These are phyloP conservation scores for Geosmithia putterillii DNA, from an alignment of 2,329 filamentous ascomycete genomes.

Conservation along the genomic window DNA sequence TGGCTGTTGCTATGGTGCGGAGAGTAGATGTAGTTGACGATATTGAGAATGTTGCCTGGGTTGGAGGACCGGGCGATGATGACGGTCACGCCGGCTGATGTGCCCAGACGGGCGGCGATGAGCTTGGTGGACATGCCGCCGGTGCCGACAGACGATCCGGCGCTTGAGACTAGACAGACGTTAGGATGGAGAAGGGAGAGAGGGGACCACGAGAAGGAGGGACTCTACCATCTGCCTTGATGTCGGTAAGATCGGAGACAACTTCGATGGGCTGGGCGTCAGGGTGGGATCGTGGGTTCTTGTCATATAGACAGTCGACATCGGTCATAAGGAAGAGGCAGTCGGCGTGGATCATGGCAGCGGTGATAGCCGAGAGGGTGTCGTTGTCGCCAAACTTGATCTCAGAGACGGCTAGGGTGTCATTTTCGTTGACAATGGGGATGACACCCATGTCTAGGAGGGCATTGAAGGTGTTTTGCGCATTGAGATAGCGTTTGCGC, in stretches of 20 bases:
- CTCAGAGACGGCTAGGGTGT: constrained; percentile 90
- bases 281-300: constrained; percentile 76
- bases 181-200: not conserved
- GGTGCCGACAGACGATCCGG: constrained; percentile 80
- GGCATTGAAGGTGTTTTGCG: constrained; percentile 87
- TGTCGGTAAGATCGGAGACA: constrained; percentile 72
- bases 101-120: constrained; percentile 80
- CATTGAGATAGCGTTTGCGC: constrained; percentile 90
- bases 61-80: constrained; percentile 91
- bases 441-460: constrained; percentile 91
- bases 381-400: constrained; percentile 99
- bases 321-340: constrained; percentile 98
- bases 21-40: constrained; percentile 69
- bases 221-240: constrained; percentile 64
- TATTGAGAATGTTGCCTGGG: constrained; percentile 80
- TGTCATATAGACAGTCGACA: constrained; percentile 93
- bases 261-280: constrained; percentile 86
- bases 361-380: constrained; percentile 89
- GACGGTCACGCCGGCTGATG: constrained; percentile 88
- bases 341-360: constrained; percentile 93
- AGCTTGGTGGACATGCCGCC: constrained; percentile 98
- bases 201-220: not conserved
- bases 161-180: constrained; percentile 57
- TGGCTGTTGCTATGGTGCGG: too few relatives aligned
- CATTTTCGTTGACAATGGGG: constrained; percentile 97